Evolutionary conservation across 352 stramenopile genomes (phyloP).

Genomic region (Pythium sukuiense): DNA sequence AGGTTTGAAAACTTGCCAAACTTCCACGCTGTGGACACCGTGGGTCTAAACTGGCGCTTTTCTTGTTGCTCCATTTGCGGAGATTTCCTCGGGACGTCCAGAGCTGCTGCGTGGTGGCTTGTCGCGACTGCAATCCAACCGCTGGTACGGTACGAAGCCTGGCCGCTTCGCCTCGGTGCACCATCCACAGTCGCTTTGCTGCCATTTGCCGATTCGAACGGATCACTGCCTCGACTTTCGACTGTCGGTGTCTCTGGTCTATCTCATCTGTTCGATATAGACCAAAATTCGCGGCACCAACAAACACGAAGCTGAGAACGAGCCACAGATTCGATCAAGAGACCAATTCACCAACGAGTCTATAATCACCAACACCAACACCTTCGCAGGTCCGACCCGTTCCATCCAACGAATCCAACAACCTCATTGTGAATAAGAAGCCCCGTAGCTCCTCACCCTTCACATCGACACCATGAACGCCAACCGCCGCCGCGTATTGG

Average conservation of each 20-base stretch:
- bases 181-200: slow-evolving; percentile 1
- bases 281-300: neutral
- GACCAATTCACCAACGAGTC: neutral
- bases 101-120: neutral
- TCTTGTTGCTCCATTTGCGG: slow-evolving; percentile 2
- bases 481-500: slow-evolving; percentile 46
- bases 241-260: neutral
- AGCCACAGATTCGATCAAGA: neutral
- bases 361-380: slow-evolving; percentile 7
- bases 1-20: neutral
- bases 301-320: neutral
- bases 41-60: slow-evolving; percentile 6
- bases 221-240: neutral
- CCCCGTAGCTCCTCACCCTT: neutral
- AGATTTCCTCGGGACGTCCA: slow-evolving; percentile 1
- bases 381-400: neutral
- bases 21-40: neutral
- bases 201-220: neutral
- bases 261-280: slow-evolving; percentile 6
- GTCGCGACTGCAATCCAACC: neutral
- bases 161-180: neutral
- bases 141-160: neutral
- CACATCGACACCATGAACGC: slow-evolving; percentile 35
- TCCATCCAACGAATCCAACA: slow-evolving; percentile 1
- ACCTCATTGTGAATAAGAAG: neutral